Conservation (phyloP, 208 protist species). For the Trypanosoma melophagium region DNA sequence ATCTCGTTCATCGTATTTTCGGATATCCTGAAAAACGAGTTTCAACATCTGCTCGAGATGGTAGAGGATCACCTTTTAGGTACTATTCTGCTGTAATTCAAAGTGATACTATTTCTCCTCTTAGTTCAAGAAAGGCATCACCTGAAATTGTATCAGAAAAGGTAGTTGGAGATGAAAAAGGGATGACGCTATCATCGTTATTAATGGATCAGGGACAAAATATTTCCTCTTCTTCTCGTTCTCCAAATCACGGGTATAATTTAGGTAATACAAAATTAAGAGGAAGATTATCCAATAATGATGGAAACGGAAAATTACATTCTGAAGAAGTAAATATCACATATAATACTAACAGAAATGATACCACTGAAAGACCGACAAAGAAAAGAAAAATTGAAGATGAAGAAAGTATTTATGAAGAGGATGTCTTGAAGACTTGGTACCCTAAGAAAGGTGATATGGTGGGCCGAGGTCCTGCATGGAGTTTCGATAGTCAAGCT, state of each 20-base stretch:
- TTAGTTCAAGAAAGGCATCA: constrained; percentile 32
- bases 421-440: constrained; percentile 37
- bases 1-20: constrained; percentile 72
- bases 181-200: background rate
- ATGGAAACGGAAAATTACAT: background rate
- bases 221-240: background rate
- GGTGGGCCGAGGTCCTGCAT: constrained; percentile 73
- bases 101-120: constrained; percentile 31
- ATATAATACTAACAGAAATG: constrained; percentile 6
- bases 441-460: constrained; percentile 55
- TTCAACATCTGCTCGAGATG: background rate
- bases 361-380: background rate
- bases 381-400: constrained; percentile 20
- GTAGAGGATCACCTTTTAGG: constrained; percentile 26
- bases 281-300: constrained; percentile 1
- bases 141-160: constrained; percentile 18
- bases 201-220: background rate
- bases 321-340: background rate
- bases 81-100: constrained; percentile 31
- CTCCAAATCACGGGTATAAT: background rate
- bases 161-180: background rate
- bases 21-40: constrained; percentile 30
- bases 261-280: background rate
- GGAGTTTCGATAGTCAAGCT: constrained; percentile 59
- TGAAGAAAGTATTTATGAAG: constrained; percentile 9